Evolutionary conservation across 2,329 filamentous ascomycete genomes (phyloP).

Genomic region (Pseudogymnoascus pannorum): DNA sequence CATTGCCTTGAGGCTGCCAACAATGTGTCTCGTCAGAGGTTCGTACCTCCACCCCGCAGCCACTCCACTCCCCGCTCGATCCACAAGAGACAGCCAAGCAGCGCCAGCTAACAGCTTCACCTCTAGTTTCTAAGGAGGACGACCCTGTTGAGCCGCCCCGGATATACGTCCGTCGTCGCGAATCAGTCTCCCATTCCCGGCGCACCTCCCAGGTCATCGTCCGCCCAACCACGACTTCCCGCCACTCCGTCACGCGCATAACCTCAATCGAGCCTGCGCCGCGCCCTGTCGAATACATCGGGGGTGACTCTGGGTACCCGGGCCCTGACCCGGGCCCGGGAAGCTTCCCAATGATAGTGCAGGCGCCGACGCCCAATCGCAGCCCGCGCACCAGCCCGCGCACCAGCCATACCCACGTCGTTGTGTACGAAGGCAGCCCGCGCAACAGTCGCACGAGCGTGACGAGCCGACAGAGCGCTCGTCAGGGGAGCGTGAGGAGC

Average conservation of each 20-base stretch:
- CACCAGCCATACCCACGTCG: conserved; percentile 4
- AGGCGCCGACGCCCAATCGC: conserved; percentile 6
- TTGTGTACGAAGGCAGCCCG: neutral
- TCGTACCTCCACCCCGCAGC: conserved; percentile 5
- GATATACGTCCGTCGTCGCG: neutral
- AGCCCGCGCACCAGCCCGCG: neutral
- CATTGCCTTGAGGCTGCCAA: neutral
- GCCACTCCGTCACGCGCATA: neutral
- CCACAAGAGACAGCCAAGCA: neutral
- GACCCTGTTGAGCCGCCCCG: neutral
- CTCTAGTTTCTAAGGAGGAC: neutral
- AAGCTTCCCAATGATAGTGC: conserved; percentile 4
- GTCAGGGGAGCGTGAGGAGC: neutral
- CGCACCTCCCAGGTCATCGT: neutral
- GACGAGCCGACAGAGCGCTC: neutral
- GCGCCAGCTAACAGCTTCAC: neutral
- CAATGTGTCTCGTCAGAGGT: conserved; percentile 8
- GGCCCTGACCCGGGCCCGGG: neutral
- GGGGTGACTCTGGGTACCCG: neutral
- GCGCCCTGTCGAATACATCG: neutral
- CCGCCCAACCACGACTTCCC: neutral
- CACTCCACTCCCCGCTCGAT: conserved; percentile 4
- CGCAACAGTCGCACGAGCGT: conserved; percentile 5
- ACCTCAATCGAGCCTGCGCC: neutral
- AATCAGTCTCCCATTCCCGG: neutral